Percentiles rank a stretch among this genome's conserved stretches.
phyloP scores from a whole-genome alignment of 148 eudicot genomes.

The Arbutus unedo region DNA sequence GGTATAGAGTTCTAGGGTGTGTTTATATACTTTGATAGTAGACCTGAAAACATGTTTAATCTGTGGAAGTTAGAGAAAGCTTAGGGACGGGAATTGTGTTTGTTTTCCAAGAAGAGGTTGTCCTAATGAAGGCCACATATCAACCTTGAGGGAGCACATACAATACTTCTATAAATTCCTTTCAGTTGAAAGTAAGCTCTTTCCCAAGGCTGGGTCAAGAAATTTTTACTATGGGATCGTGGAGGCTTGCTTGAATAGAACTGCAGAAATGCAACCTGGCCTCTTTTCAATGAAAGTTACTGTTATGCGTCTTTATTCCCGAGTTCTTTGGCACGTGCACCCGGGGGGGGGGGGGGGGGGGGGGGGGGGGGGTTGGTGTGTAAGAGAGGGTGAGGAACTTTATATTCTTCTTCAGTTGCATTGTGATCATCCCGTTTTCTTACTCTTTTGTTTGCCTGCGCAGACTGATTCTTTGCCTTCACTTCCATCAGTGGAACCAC shows the following conservation, averaged over 20 bases:
- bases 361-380: too few species aligned
- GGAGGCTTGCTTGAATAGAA: not conserved
- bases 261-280: not conserved
- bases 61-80: not conserved
- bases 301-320: not conserved
- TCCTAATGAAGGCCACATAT: too few species aligned
- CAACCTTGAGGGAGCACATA: too few species aligned
- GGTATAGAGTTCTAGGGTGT: not conserved
- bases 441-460: conserved; percentile 10
- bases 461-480: conserved; percentile 59
- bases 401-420: too few species aligned
- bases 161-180: not conserved
- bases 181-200: not conserved
- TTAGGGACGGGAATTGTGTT: not conserved
- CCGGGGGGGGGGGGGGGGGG: too few species aligned
- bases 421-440: not conserved
- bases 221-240: not conserved
- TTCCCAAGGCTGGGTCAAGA: not conserved
- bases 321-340: too few species aligned
- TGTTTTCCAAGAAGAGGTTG: too few species aligned
- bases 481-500: conserved; percentile 31
- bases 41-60: not conserved
- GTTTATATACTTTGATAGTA: not conserved
- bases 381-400: not conserved
- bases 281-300: not conserved